Evolutionary conservation across 768 basidiomycete genomes (phyloP).

Genomic region (Sporobolomyces roseus): DNA sequence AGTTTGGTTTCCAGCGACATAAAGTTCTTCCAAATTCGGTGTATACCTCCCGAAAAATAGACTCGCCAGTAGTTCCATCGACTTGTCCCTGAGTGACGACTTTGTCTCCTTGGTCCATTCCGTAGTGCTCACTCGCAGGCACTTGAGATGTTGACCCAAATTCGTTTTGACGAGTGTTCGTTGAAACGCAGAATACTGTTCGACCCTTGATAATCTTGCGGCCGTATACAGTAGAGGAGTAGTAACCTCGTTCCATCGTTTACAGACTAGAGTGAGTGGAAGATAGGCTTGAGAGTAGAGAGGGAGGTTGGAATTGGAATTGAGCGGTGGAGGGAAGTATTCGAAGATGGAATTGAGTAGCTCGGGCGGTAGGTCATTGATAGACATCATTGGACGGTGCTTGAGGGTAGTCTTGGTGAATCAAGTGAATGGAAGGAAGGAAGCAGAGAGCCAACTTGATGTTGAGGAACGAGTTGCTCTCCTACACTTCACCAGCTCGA

Average conservation of each 20-base stretch:
- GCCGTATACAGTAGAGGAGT: not conserved
- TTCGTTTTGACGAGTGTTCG: not conserved
- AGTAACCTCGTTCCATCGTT: not conserved
- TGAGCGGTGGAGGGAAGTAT: not conserved
- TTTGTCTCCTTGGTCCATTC: too few relatives aligned
- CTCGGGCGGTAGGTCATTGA: slow-evolving; percentile 1
- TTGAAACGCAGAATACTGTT: not conserved
- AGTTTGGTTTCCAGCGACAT: not conserved
- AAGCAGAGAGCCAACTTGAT: too few relatives aligned
- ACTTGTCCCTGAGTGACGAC: not conserved
- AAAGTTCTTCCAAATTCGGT: not conserved
- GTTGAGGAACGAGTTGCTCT: too few relatives aligned
- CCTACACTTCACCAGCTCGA: too few relatives aligned
- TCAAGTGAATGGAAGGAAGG: too few relatives aligned
- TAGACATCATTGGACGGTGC: slow-evolving; percentile 1
- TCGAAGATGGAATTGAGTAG: not conserved
- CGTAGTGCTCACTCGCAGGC: too few relatives aligned
- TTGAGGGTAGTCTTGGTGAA: too few relatives aligned
- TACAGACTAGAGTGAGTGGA: not conserved
- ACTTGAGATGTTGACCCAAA: too few relatives aligned
- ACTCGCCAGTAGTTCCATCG: not conserved
- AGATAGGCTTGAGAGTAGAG: not conserved
- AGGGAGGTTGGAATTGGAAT: not conserved
- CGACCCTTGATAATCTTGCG: not conserved
- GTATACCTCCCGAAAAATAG: too few relatives aligned